Base-by-base conservation (phyloP, 805 yeast genomes). In the Saccharomycopsis guyanensis region DNA sequence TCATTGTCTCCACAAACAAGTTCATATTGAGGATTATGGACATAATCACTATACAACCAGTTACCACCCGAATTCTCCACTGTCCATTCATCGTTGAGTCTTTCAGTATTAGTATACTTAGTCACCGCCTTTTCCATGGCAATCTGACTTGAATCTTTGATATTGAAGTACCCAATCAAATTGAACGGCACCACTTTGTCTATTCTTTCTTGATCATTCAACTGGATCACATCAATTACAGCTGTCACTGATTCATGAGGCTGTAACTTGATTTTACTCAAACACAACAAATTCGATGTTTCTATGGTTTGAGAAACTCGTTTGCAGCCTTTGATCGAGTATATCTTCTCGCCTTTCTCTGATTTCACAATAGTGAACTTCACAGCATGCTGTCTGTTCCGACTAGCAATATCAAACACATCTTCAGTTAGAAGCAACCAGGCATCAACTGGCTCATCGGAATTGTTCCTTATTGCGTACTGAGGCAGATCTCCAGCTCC, bases 21-120 rank as follows among this genome's bases (percentile, higher is more conserved):
- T 52, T 10, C 62, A 49, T 65, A 78, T 52, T 78, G 85, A 0
- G 86, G 86, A 51, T 81, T 81, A 7, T 64, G 55, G 18, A 72
- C 56, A 53, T 68, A 81, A 0, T 71, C 59, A 4, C 71, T 63
- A 20, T 63, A 48, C 0, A 71, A 49, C 76, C 78, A 75, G 53
- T 68, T 73, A 0, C 87, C 86, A 2, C 85, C 86, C 38, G 70
- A 59, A 13, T 58, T 59, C 2, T 57, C 59, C 1, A 60, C 53
- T 8, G 59, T 59, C 86, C 86, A 81, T 22, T 56, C 25, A 12
- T 69, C 80, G 1, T 57, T 48, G 2, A 63, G 24, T 2, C 59
- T 55, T 2, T 54, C 45, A 1, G 48, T 39, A 20, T 55, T 42
- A 3, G 58, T 43, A 41, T 57, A 59, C 23, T 52, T 50, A n/a